Percentiles rank a stretch among this genome's conserved stretches.
Conservation (phyloP, 2,329 filamentous ascomycete species). For the Penicillium fuscoglaucum region DNA sequence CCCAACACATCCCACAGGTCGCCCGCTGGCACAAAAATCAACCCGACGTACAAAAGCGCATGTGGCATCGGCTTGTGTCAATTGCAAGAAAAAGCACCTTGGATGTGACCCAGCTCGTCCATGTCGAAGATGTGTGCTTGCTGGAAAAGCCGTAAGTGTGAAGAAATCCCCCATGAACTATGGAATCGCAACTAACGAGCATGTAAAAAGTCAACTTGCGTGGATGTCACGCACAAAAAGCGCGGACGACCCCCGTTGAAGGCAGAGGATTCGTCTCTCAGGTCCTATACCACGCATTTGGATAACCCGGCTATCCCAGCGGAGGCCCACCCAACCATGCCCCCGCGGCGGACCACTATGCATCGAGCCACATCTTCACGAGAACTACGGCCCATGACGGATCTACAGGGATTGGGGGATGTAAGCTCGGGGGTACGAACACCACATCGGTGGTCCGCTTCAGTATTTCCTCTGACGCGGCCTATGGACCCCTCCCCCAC, state of each 20-base stretch:
- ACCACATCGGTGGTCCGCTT: slow-evolving; percentile 36
- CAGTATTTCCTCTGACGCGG: slow-evolving; percentile 31
- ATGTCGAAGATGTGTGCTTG: slow-evolving; percentile 48
- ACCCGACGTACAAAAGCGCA: slow-evolving; percentile 50
- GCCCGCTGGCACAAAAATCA: slow-evolving; percentile 38
- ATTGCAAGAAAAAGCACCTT: slow-evolving; percentile 52
- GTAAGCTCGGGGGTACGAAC: slow-evolving; percentile 21
- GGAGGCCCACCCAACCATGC: slow-evolving; percentile 27
- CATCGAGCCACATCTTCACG: slow-evolving; percentile 41
- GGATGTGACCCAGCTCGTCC: slow-evolving; percentile 49
- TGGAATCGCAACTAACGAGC: not conserved
- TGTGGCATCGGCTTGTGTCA: slow-evolving; percentile 51
- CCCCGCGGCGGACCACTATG: slow-evolving; percentile 28
- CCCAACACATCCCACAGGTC: slow-evolving; percentile 22
- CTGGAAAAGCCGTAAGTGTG: slow-evolving; percentile 47
- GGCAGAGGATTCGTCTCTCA: slow-evolving; percentile 42
- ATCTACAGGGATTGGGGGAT: slow-evolving; percentile 33
- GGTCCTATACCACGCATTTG: slow-evolving; percentile 32
- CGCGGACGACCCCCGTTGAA: slow-evolving; percentile 47
- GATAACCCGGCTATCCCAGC: slow-evolving; percentile 29
- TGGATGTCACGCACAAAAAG: slow-evolving; percentile 51
- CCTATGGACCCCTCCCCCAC: slow-evolving; percentile 30
- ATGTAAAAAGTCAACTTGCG: slow-evolving; percentile 42
- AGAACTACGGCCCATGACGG: slow-evolving; percentile 41
- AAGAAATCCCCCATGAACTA: not conserved